These are phyloP conservation scores for Aspergillus oerlinghausenensis DNA, from an alignment of 2,329 filamentous ascomycete genomes.

Conservation along the genomic window DNA sequence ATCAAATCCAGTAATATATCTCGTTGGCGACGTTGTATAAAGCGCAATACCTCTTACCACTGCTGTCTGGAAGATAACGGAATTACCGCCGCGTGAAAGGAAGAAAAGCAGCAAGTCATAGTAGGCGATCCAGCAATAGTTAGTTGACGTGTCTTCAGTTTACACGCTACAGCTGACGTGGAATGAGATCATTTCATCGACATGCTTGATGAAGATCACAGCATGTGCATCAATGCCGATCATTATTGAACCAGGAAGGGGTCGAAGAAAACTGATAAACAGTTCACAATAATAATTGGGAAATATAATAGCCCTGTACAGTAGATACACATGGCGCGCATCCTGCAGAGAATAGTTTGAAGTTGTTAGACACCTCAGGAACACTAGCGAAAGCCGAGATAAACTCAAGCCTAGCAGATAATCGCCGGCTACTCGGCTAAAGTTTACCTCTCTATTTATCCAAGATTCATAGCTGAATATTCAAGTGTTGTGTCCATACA, in stretches of 20 bases:
- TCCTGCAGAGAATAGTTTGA: too few species aligned
- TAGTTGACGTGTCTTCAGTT: not conserved
- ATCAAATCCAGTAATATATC: not conserved
- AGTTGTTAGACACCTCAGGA: too few species aligned
- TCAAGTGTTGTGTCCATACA: too few species aligned
- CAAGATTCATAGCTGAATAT: too few species aligned
- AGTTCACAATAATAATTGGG: too few species aligned
- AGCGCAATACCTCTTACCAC: not conserved
- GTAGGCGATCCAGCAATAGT: too few species aligned
- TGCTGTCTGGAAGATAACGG: not conserved
- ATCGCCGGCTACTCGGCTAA: too few species aligned
- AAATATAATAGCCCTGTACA: too few species aligned
- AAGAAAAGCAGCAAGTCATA: not conserved
- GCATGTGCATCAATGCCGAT: not conserved
- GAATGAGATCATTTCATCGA: not conserved
- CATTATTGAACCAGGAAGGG: not conserved
- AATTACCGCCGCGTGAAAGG: not conserved
- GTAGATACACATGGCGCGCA: too few species aligned
- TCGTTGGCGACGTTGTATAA: not conserved
- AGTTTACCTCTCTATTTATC: too few species aligned
- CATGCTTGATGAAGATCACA: not conserved
- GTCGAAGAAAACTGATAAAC: not conserved
- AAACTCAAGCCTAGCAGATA: too few species aligned
- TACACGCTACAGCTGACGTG: not conserved
- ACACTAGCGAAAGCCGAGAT: too few species aligned